phyloP scores from a whole-genome alignment of 352 stramenopile species.

The Aphanomyces astaci region DNA sequence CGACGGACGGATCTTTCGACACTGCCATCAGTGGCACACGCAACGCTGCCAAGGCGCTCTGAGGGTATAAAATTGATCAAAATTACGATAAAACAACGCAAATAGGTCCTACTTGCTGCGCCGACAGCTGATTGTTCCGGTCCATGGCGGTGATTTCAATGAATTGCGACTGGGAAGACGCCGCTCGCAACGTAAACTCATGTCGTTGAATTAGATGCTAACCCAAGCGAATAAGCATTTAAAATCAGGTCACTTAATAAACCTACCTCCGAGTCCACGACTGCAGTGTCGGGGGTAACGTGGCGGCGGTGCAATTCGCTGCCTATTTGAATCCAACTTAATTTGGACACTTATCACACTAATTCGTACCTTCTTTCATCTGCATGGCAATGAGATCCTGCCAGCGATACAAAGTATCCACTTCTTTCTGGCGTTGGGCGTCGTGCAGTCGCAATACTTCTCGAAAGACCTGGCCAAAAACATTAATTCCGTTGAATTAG shows the following conservation, averaged over 20 bases:
- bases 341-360: too few species aligned
- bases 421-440: slow-evolving; percentile 53
- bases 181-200: slow-evolving; percentile 57
- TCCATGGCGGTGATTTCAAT: slow-evolving; percentile 69
- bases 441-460: slow-evolving; percentile 49
- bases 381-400: slow-evolving; percentile 72
- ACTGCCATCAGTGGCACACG: slow-evolving; percentile 65
- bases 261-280: slow-evolving; percentile 34
- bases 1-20: slow-evolving; percentile 34
- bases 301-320: slow-evolving; percentile 61
- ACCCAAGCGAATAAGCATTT: not conserved
- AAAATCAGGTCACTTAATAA: not conserved
- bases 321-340: too few species aligned
- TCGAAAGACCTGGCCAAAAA: slow-evolving; percentile 57
- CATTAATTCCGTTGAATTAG: not conserved
- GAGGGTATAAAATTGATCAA: not conserved
- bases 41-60: slow-evolving; percentile 46
- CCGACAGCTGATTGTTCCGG: slow-evolving; percentile 44
- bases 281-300: slow-evolving; percentile 37
- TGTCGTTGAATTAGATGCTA: slow-evolving; percentile 54
- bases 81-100: not conserved
- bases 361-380: slow-evolving; percentile 74
- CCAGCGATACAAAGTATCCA: slow-evolving; percentile 67
- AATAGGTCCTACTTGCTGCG: slow-evolving; percentile 40
- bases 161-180: slow-evolving; percentile 70